A percentile compares a stretch with the other conserved stretches of the same genome.
Evolutionary conservation across 805 yeast species (phyloP).

Genomic region (Nakazawaea pomicola): DNA sequence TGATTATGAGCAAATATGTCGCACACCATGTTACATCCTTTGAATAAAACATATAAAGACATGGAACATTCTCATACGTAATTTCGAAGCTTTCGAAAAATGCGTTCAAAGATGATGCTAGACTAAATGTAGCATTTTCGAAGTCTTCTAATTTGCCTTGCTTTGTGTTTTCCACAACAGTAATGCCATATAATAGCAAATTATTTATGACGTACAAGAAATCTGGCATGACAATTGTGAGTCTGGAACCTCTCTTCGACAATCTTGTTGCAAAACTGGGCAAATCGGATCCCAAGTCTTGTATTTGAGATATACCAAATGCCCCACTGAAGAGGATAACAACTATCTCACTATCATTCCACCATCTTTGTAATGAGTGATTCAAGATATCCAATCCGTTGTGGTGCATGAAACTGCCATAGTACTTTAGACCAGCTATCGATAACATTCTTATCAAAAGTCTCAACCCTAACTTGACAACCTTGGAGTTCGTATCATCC

Average conservation of each 20-base stretch:
- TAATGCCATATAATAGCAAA: constrained; percentile 15
- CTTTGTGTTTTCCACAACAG: neutral
- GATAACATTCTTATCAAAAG: constrained; percentile 47
- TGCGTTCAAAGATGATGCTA: constrained; percentile 11
- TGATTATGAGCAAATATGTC: constrained; percentile 3
- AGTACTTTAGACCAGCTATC: constrained; percentile 40
- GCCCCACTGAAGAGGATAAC: constrained; percentile 38
- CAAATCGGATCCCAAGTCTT: constrained; percentile 14
- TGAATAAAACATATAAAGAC: constrained; percentile 9
- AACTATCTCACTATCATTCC: constrained; percentile 41
- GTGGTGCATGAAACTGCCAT: constrained; percentile 43
- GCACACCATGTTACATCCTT: constrained; percentile 4
- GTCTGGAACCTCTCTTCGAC: constrained; percentile 15
- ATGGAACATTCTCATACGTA: constrained; percentile 10
- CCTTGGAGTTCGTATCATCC: constrained; percentile 32
- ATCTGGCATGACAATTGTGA: constrained; percentile 37
- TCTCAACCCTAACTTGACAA: constrained; percentile 32
- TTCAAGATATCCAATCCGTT: constrained; percentile 48
- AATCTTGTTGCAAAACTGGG: constrained; percentile 15
- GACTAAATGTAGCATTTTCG: constrained; percentile 4
- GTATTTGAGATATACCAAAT: constrained; percentile 35
- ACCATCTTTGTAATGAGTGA: constrained; percentile 39
- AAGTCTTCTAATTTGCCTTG: neutral
- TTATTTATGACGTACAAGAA: constrained; percentile 23
- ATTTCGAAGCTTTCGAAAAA: constrained; percentile 8